A percentile compares a stretch with the other conserved stretches of the same genome.
phyloP scores from a whole-genome alignment of 805 yeast genomes.

The Vanderwaltozyma polyspora region DNA sequence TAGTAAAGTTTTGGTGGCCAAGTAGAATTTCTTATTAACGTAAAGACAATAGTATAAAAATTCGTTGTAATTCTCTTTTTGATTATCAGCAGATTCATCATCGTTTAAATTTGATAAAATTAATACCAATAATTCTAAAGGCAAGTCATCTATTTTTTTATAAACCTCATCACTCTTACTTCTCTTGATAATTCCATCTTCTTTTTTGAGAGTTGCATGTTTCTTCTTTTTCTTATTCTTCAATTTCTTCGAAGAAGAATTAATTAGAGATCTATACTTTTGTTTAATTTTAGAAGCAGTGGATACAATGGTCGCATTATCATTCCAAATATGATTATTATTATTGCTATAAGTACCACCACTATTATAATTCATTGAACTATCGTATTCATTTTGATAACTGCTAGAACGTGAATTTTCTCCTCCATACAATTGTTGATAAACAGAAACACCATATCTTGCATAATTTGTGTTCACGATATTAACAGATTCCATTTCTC shows the following conservation, averaged over 20 bases:
- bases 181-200: background rate
- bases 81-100: constrained; percentile 10
- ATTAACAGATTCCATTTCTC: constrained; percentile 13
- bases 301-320: constrained; percentile 5
- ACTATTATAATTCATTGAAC: no score
- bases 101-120: constrained; percentile 12
- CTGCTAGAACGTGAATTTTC: no score
- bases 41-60: constrained; percentile 37
- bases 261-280: constrained; percentile 17
- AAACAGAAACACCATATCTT: constrained; percentile 30
- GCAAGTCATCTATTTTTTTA: constrained; percentile 18
- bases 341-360: background rate
- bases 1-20: constrained; percentile 40
- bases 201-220: background rate
- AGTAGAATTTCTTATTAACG: constrained; percentile 41
- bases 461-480: constrained; percentile 29
- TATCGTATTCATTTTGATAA: no score
- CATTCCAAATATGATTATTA: background rate
- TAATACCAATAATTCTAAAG: constrained; percentile 24
- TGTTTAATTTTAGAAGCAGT: constrained; percentile 12
- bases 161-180: background rate
- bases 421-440: constrained; percentile 13
- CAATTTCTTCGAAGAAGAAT: constrained; percentile 19
- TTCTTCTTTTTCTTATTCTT: constrained; percentile 13
- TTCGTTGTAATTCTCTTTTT: constrained; percentile 24